Base-by-base conservation (phyloP, 345 rosid species). In the Eucalyptus marginata region DNA sequence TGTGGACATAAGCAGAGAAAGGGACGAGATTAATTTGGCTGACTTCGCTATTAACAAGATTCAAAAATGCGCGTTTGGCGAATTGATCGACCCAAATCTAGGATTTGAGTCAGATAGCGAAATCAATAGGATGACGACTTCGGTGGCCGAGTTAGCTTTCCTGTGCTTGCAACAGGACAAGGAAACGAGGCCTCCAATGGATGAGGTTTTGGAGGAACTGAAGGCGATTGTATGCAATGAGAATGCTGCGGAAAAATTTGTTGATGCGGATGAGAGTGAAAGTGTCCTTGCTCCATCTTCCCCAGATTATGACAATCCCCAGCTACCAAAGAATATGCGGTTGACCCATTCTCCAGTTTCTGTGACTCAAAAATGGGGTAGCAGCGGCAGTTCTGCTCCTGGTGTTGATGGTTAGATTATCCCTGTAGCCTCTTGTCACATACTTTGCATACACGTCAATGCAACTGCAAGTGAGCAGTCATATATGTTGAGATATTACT, bases 111-210 rank as follows among this genome's bases (percentile, higher is more conserved):
- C 87, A 20, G 87, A 84, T 50, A 18, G 36, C 7, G 31, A 27
- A 17, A 68, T 52, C 33, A 62, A 54, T 66, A 71, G 85, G 52
- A 88, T 84, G 56, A 86, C 20, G 5, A 86, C 51, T 6, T 52
- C 27, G 49, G 87, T 90, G 43, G 89, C 89, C 3, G 88, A 88
- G 76, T 87, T 90, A 49, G 91, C 89, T 29, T 90, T 81, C 25
- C 83, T 47, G 87, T 90, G 91, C 86, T 52, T 90, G 89, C 91
- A 90, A 85, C 68, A 51, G 84, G 88, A 88, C 10, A 88, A 88
- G 56, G 91, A 90, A 16, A 79, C 5, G 87, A 90, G 91, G 5
- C 88, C 88, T 33, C 33, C 90, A 5, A 80, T 88, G 89, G 87
- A 88, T 50, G 52, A 83, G 66, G 86, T 88, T 44, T 24, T 88